phyloP scores from a whole-genome alignment of 768 basidiomycete genomes.

The Lactarius evosmus region DNA sequence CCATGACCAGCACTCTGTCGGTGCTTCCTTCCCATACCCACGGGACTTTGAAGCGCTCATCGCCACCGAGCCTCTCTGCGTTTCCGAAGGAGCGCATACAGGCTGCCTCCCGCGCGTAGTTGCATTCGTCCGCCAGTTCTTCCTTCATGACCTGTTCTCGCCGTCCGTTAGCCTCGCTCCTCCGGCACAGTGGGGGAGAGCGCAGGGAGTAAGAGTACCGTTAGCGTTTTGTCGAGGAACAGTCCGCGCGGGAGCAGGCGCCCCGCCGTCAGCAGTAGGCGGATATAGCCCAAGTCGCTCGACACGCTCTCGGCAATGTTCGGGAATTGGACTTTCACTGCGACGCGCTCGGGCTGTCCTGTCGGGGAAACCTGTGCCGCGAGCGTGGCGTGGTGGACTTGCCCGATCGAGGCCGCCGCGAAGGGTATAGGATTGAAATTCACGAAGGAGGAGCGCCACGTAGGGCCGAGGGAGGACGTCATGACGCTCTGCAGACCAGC shows the following conservation, averaged over 20 bases:
- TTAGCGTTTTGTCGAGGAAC: slow-evolving; percentile 84
- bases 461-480: slow-evolving; percentile 61
- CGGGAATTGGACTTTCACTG: slow-evolving; percentile 94
- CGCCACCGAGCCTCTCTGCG: slow-evolving; percentile 48
- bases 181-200: background rate
- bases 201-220: slow-evolving; percentile 44
- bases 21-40: slow-evolving; percentile 85
- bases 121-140: slow-evolving; percentile 90
- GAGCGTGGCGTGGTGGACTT: slow-evolving; percentile 81
- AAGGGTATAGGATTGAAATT: slow-evolving; percentile 85
- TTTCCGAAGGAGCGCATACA: slow-evolving; percentile 62
- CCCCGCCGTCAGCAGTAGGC: slow-evolving; percentile 75
- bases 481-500: slow-evolving; percentile 63
- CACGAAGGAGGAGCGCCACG: slow-evolving; percentile 69
- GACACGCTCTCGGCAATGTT: slow-evolving; percentile 83
- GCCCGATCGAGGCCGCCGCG: slow-evolving; percentile 95
- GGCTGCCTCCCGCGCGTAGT: slow-evolving; percentile 80
- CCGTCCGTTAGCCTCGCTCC: slow-evolving; percentile 5
- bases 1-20: slow-evolving; percentile 84
- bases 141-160: slow-evolving; percentile 72
- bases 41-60: slow-evolving; percentile 75
- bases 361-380: slow-evolving; percentile 51
- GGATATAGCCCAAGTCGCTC: slow-evolving; percentile 84
- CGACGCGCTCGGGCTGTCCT: slow-evolving; percentile 54
- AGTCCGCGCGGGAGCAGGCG: slow-evolving; percentile 81